Conservation (phyloP, 257 asterid genomes). For the Solanum ahanhuiri region DNA sequence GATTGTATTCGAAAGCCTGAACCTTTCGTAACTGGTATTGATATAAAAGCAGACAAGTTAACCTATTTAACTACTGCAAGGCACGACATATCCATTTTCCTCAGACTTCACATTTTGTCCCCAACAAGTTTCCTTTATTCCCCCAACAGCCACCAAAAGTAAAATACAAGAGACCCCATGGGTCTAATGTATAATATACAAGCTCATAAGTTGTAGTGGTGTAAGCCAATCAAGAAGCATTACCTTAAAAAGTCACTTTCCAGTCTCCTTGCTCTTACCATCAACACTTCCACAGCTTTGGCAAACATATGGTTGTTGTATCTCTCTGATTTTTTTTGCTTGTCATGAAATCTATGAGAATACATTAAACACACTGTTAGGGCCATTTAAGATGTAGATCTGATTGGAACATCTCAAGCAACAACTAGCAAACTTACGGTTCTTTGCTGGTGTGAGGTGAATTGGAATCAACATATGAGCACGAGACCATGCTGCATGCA, state of each 20-base stretch:
- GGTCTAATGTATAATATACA: background rate
- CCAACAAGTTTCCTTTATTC: background rate
- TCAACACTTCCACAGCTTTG: slow-evolving; percentile 30
- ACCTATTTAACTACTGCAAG: background rate
- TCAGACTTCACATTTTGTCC: background rate
- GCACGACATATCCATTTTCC: background rate
- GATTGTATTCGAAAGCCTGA: background rate
- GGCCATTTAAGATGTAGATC: background rate
- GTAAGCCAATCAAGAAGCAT: background rate
- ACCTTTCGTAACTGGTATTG: background rate
- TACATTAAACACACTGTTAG: background rate
- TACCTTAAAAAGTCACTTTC: slow-evolving; percentile 50
- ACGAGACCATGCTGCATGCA: slow-evolving; percentile 39
- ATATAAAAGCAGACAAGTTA: background rate
- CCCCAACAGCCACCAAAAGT: background rate
- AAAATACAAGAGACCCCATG: background rate
- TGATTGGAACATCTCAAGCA: background rate
- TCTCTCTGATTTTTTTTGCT: slow-evolving; percentile 23
- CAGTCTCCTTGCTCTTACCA: slow-evolving; percentile 33
- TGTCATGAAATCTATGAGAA: slow-evolving; percentile 26
- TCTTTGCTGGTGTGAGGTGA: background rate
- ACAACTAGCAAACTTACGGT: background rate
- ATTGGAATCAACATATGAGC: background rate
- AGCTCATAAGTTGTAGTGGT: background rate
- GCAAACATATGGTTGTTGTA: slow-evolving; percentile 19